phyloP scores from a whole-genome alignment of 2,329 filamentous ascomycete species.

The Setomelanomma holmii region DNA sequence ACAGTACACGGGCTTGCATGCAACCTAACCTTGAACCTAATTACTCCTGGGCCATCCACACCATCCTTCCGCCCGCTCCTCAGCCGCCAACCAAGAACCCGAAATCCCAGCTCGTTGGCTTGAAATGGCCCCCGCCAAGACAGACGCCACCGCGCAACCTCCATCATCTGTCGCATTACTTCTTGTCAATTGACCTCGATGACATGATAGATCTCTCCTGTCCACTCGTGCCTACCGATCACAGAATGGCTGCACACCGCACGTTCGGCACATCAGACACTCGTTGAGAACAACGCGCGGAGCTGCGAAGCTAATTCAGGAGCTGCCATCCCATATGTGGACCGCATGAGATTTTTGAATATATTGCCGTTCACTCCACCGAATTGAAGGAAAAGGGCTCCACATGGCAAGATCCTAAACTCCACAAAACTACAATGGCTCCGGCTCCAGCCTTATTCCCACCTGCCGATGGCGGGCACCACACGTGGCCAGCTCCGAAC shows the following conservation, averaged over 20 bases:
- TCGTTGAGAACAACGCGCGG: neutral
- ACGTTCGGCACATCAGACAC: neutral
- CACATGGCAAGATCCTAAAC: neutral
- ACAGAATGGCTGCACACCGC: neutral
- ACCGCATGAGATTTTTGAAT: neutral
- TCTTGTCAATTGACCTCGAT: neutral
- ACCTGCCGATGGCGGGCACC: slow-evolving; percentile 8
- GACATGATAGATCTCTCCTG: neutral
- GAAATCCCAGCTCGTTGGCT: neutral
- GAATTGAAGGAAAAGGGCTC: neutral
- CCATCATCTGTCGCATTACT: neutral
- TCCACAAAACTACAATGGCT: neutral
- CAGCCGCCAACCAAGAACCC: neutral
- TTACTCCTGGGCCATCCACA: neutral
- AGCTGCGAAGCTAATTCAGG: neutral
- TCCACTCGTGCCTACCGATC: neutral
- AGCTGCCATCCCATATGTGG: neutral
- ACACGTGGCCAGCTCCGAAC: slow-evolving; percentile 16
- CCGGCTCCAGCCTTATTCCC: slow-evolving; percentile 14
- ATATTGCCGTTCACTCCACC: neutral
- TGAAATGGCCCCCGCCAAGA: neutral
- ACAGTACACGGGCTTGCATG: neutral
- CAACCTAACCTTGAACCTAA: neutral
- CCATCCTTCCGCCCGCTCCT: neutral
- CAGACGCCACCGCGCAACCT: neutral